These are phyloP conservation scores for Cetraspora pellucida DNA, from an alignment of 192 early-diverging fungal species.

Conservation along the genomic window DNA sequence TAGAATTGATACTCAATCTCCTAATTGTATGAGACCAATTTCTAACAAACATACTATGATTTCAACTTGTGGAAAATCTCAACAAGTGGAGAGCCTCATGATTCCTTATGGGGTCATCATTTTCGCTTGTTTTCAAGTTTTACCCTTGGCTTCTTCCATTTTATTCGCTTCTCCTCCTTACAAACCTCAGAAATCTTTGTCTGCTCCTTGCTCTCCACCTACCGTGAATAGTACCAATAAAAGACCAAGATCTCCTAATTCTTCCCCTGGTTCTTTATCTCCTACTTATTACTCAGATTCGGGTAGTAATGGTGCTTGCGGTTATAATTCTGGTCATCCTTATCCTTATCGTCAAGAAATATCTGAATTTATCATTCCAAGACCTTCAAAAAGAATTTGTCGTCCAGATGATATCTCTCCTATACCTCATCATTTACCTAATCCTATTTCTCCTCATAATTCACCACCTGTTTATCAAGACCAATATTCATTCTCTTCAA, in stretches of 20 bases:
- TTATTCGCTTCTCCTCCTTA: not conserved
- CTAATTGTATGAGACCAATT: conserved; percentile 12
- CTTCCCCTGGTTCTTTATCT: conserved; percentile 23
- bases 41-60: not conserved
- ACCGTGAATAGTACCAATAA: not conserved
- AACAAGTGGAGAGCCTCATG: conserved; percentile 46
- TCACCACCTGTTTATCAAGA: too few relatives aligned
- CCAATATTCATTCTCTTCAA: not conserved
- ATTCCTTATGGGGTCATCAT: conserved; percentile 49
- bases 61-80: conserved; percentile 26
- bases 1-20: not conserved
- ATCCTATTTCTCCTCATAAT: too few relatives aligned
- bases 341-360: not conserved
- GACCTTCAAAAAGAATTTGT: too few relatives aligned
- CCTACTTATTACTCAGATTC: not conserved
- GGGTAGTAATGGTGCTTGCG: not conserved
- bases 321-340: not conserved
- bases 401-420: too few relatives aligned
- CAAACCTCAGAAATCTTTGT: not conserved
- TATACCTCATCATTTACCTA: too few relatives aligned
- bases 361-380: too few relatives aligned
- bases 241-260: conserved; percentile 20
- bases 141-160: not conserved
- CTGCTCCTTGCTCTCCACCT: conserved; percentile 32
- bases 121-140: conserved; percentile 49